Conservation (phyloP, 208 protist genomes). For the Lotmaria passim region DNA sequence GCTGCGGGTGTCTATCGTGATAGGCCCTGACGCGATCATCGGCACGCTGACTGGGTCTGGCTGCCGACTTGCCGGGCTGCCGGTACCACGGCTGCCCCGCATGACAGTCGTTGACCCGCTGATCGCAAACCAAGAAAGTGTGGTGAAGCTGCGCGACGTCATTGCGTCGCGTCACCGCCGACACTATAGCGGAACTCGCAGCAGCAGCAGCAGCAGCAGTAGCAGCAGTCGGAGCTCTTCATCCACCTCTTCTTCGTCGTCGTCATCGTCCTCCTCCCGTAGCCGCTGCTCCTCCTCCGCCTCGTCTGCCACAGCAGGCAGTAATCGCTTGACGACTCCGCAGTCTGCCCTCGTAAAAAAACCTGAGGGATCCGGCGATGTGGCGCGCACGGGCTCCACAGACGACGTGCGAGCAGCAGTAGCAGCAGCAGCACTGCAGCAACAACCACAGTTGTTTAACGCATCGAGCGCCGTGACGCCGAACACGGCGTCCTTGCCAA, state of each 20-base stretch:
- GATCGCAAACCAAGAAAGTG: slow-evolving; percentile 63
- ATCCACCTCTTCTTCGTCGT: slow-evolving; percentile 22
- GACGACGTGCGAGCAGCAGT: slow-evolving; percentile 10
- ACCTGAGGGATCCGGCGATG: background rate
- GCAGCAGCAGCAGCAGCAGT: slow-evolving; percentile 27
- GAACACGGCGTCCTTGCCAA: background rate
- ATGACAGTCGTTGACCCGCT: slow-evolving; percentile 66
- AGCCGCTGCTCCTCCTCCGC: background rate
- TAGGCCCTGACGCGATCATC: slow-evolving; percentile 76
- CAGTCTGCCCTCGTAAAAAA: background rate
- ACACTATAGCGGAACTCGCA: slow-evolving; percentile 14
- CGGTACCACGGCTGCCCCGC: slow-evolving; percentile 63
- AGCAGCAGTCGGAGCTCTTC: slow-evolving; percentile 37
- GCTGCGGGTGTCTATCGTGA: slow-evolving; percentile 72
- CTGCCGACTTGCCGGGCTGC: slow-evolving; percentile 74
- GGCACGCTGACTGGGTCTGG: slow-evolving; percentile 82
- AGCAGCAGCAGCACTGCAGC: background rate
- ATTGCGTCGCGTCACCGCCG: slow-evolving; percentile 47
- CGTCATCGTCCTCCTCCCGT: slow-evolving; percentile 5
- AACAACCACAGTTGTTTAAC: background rate
- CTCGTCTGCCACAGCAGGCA: background rate
- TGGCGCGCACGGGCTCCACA: slow-evolving; percentile 1
- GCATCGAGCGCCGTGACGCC: background rate
- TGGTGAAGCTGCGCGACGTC: slow-evolving; percentile 69
- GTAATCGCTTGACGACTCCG: background rate